Evolutionary conservation across 306 rosid species (phyloP).

Genomic region (Cicer judaicum): DNA sequence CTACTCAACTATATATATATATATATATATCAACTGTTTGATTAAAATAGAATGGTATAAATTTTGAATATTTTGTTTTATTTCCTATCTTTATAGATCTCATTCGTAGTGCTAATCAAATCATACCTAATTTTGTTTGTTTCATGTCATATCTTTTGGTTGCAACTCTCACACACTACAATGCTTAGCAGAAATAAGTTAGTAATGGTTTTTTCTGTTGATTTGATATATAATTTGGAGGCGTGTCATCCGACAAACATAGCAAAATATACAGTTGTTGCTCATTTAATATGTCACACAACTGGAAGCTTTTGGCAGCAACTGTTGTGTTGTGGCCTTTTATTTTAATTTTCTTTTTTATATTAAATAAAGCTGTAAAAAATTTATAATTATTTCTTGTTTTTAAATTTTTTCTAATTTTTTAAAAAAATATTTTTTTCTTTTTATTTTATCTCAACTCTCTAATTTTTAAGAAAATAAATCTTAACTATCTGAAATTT

Average conservation of each 20-base stretch:
- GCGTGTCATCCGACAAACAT: constrained; percentile 43
- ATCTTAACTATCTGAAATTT: too few relatives aligned
- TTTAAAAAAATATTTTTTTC: not conserved
- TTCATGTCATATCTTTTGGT: not conserved
- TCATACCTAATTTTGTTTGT: not conserved
- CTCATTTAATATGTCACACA: constrained; percentile 37
- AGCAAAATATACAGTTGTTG: constrained; percentile 20
- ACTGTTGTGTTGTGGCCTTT: not conserved
- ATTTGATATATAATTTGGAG: constrained; percentile 47
- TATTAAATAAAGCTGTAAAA: not conserved
- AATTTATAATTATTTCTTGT: not conserved
- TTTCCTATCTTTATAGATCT: too few relatives aligned
- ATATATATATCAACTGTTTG: too few relatives aligned
- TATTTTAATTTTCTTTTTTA: not conserved
- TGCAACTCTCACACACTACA: constrained; percentile 7
- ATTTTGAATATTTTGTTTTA: too few relatives aligned
- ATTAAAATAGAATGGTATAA: too few relatives aligned
- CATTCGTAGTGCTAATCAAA: too few relatives aligned
- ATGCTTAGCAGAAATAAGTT: constrained; percentile 21
- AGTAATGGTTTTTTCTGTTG: constrained; percentile 33
- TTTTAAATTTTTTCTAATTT: not conserved
- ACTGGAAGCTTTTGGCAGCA: constrained; percentile 39
- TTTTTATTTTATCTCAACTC: too few relatives aligned
- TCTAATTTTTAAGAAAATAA: too few relatives aligned
- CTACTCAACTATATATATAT: too few relatives aligned